Conservation (phyloP, 2,329 filamentous ascomycete genomes). For the Dothistroma septosporum region DNA sequence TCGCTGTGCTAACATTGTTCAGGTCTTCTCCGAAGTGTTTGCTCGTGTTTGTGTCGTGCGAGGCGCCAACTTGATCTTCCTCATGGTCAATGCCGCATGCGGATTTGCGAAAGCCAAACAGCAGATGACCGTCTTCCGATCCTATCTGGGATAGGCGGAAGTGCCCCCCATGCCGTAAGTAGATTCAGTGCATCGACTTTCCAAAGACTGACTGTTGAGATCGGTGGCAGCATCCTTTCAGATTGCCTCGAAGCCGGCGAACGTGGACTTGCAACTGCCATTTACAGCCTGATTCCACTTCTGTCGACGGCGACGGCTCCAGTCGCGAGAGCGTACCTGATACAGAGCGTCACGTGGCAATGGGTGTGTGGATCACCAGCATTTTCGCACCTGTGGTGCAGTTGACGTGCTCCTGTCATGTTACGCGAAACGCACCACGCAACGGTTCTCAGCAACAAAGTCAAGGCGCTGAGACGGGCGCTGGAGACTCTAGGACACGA, state of each 20-base stretch:
- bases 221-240: slow-evolving; percentile 29
- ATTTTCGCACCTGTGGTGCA: slow-evolving; percentile 67
- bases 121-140: slow-evolving; percentile 33
- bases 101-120: slow-evolving; percentile 31
- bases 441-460: slow-evolving; percentile 56
- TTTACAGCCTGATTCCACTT: slow-evolving; percentile 32
- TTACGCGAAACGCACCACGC: slow-evolving; percentile 62
- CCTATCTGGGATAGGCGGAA: slow-evolving; percentile 31
- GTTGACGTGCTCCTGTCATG: slow-evolving; percentile 64
- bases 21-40: slow-evolving; percentile 34
- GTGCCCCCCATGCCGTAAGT: slow-evolving; percentile 31
- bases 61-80: slow-evolving; percentile 31
- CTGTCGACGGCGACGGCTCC: slow-evolving; percentile 46
- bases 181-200: background rate
- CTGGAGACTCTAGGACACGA: slow-evolving; percentile 24
- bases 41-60: slow-evolving; percentile 32
- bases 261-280: slow-evolving; percentile 29
- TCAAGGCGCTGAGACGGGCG: slow-evolving; percentile 47
- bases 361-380: slow-evolving; percentile 86
- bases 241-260: slow-evolving; percentile 32
- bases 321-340: slow-evolving; percentile 60
- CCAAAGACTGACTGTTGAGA: slow-evolving; percentile 11
- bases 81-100: slow-evolving; percentile 32
- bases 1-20: slow-evolving; percentile 45
- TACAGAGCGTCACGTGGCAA: slow-evolving; percentile 62